Conservation (phyloP, 2,329 filamentous ascomycete genomes). For the Graphilbum fragrans region DNA sequence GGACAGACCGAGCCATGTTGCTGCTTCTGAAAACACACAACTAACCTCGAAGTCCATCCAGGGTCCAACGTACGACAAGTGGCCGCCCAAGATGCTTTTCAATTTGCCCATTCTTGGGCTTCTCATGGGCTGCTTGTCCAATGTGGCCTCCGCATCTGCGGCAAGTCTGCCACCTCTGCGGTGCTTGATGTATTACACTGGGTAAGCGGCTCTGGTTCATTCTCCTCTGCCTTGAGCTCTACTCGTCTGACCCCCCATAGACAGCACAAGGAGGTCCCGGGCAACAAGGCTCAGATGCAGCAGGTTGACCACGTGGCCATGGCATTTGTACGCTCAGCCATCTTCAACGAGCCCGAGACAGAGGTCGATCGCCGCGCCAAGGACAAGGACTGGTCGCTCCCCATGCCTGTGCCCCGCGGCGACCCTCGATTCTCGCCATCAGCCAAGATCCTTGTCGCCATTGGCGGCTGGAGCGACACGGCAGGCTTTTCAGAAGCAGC, state of each 20-base stretch:
- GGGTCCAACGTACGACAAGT: no score
- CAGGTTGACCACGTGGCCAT: slow-evolving; percentile 45
- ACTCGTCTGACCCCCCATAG: no score
- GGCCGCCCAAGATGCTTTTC: no score
- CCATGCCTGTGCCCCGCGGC: slow-evolving; percentile 34
- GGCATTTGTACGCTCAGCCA: slow-evolving; percentile 42
- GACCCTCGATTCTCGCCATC: slow-evolving; percentile 33
- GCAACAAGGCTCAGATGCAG: slow-evolving; percentile 18
- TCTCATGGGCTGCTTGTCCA: no score
- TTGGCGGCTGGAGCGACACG: slow-evolving; percentile 65
- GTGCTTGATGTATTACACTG: background rate
- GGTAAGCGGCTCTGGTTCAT: background rate
- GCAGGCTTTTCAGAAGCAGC: slow-evolving; percentile 49
- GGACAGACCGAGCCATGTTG: no score
- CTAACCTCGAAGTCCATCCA: no score
- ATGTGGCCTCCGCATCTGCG: background rate
- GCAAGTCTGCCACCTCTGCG: background rate
- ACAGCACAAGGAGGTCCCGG: slow-evolving; percentile 33
- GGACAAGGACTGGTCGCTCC: slow-evolving; percentile 33
- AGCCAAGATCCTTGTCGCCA: slow-evolving; percentile 56
- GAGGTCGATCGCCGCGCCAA: slow-evolving; percentile 12
- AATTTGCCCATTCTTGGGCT: no score
- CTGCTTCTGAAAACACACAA: no score
- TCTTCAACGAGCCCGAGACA: slow-evolving; percentile 33
- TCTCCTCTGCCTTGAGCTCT: no score